Percentiles rank a stretch among this genome's conserved stretches.
Evolutionary conservation across 108 stramenopile species (phyloP).

Genomic region (Cyclotella choctawhatcheeana): DNA sequence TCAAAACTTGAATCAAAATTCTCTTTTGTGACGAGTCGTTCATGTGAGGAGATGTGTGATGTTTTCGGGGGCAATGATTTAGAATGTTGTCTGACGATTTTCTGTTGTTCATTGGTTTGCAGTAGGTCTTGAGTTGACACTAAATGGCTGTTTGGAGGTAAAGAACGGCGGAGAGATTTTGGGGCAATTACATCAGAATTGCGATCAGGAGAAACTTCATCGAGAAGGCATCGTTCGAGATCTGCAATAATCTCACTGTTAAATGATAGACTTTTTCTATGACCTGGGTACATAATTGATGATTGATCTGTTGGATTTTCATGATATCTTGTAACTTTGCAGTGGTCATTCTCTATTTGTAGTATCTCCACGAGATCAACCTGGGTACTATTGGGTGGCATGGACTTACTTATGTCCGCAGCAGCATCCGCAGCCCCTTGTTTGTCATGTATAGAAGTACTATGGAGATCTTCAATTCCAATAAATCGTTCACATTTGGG

Average conservation of each 20-base stretch:
- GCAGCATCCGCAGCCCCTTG: not conserved
- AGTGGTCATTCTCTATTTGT: not conserved
- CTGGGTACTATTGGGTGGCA: not conserved
- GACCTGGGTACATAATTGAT: too few species aligned
- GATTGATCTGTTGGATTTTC: not conserved
- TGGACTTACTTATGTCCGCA: not conserved
- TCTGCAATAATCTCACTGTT: not conserved
- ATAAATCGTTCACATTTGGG: constrained; percentile 3
- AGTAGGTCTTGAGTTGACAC: too few species aligned
- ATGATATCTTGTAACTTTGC: too few species aligned
- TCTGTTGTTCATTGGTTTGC: not conserved
- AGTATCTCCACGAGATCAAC: not conserved
- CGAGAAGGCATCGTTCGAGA: not conserved
- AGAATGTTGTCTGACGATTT: not conserved
- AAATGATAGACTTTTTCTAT: not conserved
- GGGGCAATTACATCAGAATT: not conserved
- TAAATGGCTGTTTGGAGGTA: constrained; percentile 1
- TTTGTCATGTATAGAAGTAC: not conserved
- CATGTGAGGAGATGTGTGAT: not conserved
- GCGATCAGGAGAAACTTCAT: not conserved
- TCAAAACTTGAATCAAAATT: not conserved
- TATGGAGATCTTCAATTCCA: not conserved
- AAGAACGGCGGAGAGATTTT: not conserved
- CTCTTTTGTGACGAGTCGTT: not conserved
- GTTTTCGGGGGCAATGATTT: constrained; percentile 5